Conservation (phyloP, 139 green algal genomes). For the Haematococcus lacustris region DNA sequence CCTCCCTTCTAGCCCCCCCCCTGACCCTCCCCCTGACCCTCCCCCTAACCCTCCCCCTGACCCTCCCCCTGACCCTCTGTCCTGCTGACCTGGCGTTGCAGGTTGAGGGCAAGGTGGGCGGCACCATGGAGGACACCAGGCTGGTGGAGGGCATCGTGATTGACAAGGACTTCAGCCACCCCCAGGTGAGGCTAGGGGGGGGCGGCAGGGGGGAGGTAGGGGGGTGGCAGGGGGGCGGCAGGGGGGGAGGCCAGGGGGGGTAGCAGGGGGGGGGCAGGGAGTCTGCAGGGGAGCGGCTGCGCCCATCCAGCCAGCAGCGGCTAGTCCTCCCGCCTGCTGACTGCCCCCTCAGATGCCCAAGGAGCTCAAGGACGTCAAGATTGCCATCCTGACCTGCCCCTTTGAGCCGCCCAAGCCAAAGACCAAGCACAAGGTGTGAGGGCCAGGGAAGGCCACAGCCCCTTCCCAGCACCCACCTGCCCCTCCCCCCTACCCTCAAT, state of each 20-base stretch:
- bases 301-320: too few species aligned
- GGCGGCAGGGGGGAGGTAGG: background rate
- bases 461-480: too few species aligned
- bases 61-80: too few species aligned
- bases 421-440: constrained; percentile 97
- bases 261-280: too few species aligned
- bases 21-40: too few species aligned
- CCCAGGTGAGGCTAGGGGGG: constrained; percentile 42
- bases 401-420: constrained; percentile 99
- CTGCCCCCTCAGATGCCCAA: constrained; percentile 54
- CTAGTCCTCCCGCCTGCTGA: too few species aligned
- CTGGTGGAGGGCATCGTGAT: constrained; percentile 94
- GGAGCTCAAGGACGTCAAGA: constrained; percentile 75
- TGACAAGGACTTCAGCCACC: constrained; percentile 99
- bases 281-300: too few species aligned
- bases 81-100: constrained; percentile 30
- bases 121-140: constrained; percentile 89
- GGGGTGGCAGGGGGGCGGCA: too few species aligned
- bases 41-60: too few species aligned
- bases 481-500: too few species aligned
- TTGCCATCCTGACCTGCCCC: constrained; percentile 97
- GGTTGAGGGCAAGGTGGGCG: constrained; percentile 95
- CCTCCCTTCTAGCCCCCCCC: too few species aligned
- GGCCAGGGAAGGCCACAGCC: background rate
- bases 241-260: too few species aligned